Percentiles rank a stretch among this genome's conserved stretches.
Evolutionary conservation across 2,329 filamentous ascomycete genomes (phyloP).

Genomic region (Claviceps cyperi): DNA sequence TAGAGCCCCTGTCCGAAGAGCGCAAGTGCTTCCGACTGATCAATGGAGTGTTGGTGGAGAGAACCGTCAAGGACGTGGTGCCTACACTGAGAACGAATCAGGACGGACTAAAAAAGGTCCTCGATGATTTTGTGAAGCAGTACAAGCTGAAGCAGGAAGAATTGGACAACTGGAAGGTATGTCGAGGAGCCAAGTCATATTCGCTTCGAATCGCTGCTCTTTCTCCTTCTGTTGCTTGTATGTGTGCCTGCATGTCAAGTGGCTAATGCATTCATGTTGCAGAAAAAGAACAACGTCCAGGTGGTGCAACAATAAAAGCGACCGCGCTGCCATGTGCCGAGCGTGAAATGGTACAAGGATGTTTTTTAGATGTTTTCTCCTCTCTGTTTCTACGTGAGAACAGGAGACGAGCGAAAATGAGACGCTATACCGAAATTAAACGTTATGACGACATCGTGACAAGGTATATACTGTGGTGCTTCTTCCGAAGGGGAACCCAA

Average conservation of each 20-base stretch:
- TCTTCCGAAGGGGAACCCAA: not conserved
- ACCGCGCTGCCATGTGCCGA: not conserved
- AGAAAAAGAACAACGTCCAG: constrained; percentile 86
- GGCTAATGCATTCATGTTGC: constrained; percentile 8
- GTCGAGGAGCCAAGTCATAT: constrained; percentile 13
- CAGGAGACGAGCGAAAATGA: not conserved
- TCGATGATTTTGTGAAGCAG: constrained; percentile 90
- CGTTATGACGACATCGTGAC: not conserved
- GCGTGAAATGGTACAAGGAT: not conserved
- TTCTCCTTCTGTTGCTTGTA: no score
- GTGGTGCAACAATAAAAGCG: constrained; percentile 57
- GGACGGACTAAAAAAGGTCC: constrained; percentile 82
- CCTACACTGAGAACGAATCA: constrained; percentile 87
- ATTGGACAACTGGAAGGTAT: constrained; percentile 96
- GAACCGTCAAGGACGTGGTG: constrained; percentile 83
- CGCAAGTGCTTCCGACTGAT: constrained; percentile 98
- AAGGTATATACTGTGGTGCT: not conserved
- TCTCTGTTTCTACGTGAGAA: not conserved
- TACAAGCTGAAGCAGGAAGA: constrained; percentile 92
- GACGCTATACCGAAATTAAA: not conserved
- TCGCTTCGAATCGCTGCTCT: not conserved
- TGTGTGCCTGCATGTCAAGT: not conserved
- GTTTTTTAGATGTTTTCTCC: no score
- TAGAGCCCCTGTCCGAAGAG: constrained; percentile 66
- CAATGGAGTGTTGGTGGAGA: constrained; percentile 88